Conservation (phyloP, 208 protist species). For the Zelonia costaricensis region DNA sequence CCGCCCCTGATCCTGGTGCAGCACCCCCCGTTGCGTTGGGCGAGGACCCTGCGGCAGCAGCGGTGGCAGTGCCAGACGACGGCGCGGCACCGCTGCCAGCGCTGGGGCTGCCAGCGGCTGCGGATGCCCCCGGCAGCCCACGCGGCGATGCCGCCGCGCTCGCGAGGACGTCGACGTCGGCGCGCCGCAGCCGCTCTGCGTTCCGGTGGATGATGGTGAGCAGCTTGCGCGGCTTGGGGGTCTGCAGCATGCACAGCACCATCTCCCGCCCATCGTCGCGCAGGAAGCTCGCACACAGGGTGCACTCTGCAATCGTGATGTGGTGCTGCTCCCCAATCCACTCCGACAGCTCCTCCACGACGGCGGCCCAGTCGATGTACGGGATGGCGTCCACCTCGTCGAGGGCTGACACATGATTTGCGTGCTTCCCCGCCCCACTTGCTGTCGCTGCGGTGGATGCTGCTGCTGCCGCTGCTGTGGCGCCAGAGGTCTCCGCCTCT, state of each 20-base stretch:
- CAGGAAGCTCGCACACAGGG: conserved; percentile 73
- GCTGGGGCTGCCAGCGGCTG: conserved; percentile 1
- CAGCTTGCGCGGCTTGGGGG: conserved; percentile 36
- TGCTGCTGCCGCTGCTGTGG: not conserved
- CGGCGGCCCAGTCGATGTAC: conserved; percentile 57
- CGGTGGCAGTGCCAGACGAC: too few relatives aligned
- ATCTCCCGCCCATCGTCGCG: conserved; percentile 79
- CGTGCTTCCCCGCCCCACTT: not conserved
- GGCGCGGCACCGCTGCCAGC: too few relatives aligned
- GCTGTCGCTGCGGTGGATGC: not conserved
- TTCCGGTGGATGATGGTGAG: conserved; percentile 30
- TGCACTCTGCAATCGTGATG: conserved; percentile 41
- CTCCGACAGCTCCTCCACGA: conserved; percentile 61
- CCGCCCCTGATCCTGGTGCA: too few relatives aligned
- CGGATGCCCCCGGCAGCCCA: not conserved
- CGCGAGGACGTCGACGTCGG: conserved; percentile 1
- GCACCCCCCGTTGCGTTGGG: too few relatives aligned
- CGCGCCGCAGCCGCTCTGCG: conserved; percentile 24
- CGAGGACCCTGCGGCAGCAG: too few relatives aligned
- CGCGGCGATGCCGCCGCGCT: conserved; percentile 5
- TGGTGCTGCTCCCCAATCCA: conserved; percentile 33
- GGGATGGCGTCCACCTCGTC: conserved; percentile 10
- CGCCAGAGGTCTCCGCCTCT: too few relatives aligned
- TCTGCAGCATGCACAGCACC: conserved; percentile 76
- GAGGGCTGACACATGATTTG: not conserved